These are phyloP conservation scores for Pleodorina starrii DNA, from an alignment of 139 green algal genomes.

Conservation along the genomic window DNA sequence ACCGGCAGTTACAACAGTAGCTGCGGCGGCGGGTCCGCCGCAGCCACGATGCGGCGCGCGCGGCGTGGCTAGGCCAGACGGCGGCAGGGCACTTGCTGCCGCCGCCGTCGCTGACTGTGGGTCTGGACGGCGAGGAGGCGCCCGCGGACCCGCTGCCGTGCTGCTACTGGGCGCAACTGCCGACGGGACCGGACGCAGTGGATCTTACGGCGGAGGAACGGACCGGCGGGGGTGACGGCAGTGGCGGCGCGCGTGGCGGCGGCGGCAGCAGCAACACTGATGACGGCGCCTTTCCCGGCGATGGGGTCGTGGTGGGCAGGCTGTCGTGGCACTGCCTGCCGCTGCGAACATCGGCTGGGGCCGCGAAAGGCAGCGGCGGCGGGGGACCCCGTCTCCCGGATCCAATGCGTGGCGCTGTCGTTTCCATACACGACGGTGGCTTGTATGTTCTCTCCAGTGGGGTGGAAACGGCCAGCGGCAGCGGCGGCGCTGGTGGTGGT, in stretches of 20 bases:
- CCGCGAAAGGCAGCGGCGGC: neutral
- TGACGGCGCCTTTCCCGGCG: neutral
- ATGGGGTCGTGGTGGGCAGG: neutral
- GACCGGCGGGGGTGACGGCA: neutral
- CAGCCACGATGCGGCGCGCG: neutral
- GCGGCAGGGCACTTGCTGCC: neutral
- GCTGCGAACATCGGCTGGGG: neutral
- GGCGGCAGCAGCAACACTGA: neutral
- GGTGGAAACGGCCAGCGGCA: neutral
- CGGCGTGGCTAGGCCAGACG: neutral
- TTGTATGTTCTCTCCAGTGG: conserved; percentile 30
- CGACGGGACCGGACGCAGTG: neutral
- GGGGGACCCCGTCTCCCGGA: neutral
- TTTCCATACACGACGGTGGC: neutral
- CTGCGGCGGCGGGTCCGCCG: neutral
- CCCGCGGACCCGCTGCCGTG: conserved; percentile 9
- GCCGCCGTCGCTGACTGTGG: neutral
- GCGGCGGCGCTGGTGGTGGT: neutral
- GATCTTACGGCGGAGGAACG: neutral
- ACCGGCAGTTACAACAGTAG: neutral
- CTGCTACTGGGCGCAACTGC: conserved; percentile 38
- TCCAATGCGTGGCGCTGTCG: neutral
- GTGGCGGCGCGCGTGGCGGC: neutral
- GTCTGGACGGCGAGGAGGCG: neutral
- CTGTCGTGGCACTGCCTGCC: neutral